Base-by-base conservation (phyloP, 768 basidiomycete species). In the Pleurotus eryngii region DNA sequence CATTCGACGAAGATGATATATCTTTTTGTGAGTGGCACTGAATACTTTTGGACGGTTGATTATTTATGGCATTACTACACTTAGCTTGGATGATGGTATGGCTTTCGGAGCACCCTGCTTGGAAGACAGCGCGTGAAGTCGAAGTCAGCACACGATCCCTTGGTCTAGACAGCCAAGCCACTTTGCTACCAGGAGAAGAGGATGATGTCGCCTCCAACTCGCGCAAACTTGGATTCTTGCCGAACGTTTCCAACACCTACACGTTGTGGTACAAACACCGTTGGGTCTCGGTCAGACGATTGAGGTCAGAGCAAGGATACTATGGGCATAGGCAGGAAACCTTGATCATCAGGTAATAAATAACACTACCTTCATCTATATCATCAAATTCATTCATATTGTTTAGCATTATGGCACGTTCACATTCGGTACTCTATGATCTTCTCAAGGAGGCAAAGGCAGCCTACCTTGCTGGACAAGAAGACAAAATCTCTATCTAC, bases 1-100 rank as follows among this genome's bases (percentile, higher is more conserved):
- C 70, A 30, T 85, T 90, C 54, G 77, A 84, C 1, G 81, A 84
- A 4, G 71, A 78, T 0, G 87, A 90, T 60, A 50, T 64, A n/a
- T 75, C 79, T 56, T 87, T 78, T 62, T 68, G 87, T 86, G 62
- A 8, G 83, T 61, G 18, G 2, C 3, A 3, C 30, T 35, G 3
- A 3, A 9, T 35, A 2, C 11, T 11, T 3, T 2, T 3, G 4
- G 3, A 35, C 8, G 30, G 11, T 3, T 11, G 30, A 3, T 35
- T 35, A 9, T 35, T 35, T 35, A 35, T 30, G 30, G 2, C 30
- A 1, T 3, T 3, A 3, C 30, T 3, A 9, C 8, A 1, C 39
- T 24, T 57, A 89, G 86, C 78, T 39, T 90, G 89, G 89, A 76
- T 90, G 63, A 79, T 88, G 78, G 69, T 77, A 40, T 90, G 88